These are phyloP conservation scores for Datisca glomerata DNA, from an alignment of 306 rosid genomes.

Conservation along the genomic window DNA sequence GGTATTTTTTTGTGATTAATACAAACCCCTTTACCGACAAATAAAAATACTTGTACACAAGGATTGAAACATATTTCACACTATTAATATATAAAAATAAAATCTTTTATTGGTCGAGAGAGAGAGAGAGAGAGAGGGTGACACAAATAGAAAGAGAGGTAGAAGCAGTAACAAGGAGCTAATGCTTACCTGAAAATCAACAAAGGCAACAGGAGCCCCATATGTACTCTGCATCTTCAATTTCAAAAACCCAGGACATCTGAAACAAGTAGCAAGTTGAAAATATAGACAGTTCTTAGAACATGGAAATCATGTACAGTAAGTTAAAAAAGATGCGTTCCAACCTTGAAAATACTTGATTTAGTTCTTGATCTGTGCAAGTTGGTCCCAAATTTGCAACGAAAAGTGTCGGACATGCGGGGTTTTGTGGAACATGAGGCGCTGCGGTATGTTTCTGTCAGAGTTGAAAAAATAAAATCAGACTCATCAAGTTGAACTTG, in stretches of 20 bases:
- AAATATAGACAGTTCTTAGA: slow-evolving; percentile 1
- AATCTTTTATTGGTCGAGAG: no score
- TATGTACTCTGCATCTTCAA: slow-evolving; percentile 90
- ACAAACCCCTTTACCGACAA: no score
- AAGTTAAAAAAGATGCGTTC: slow-evolving; percentile 8
- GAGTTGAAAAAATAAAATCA: background rate
- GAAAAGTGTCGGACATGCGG: slow-evolving; percentile 81
- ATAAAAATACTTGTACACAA: no score
- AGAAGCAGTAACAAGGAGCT: no score
- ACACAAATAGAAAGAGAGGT: no score
- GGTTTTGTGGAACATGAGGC: slow-evolving; percentile 34
- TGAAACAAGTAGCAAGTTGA: slow-evolving; percentile 12
- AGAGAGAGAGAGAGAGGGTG: no score
- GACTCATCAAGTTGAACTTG: background rate
- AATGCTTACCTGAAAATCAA: slow-evolving; percentile 73
- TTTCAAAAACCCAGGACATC: slow-evolving; percentile 83
- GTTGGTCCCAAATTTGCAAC: slow-evolving; percentile 88
- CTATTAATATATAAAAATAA: no score
- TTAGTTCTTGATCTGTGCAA: slow-evolving; percentile 79
- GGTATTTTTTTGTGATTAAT: no score
- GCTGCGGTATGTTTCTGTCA: slow-evolving; percentile 31
- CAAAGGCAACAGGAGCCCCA: slow-evolving; percentile 93
- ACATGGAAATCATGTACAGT: no score
- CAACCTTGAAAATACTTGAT: slow-evolving; percentile 75
- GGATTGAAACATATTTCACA: no score